Conservation (phyloP, 208 protist species). For the Acanthamoeba healyi region DNA sequence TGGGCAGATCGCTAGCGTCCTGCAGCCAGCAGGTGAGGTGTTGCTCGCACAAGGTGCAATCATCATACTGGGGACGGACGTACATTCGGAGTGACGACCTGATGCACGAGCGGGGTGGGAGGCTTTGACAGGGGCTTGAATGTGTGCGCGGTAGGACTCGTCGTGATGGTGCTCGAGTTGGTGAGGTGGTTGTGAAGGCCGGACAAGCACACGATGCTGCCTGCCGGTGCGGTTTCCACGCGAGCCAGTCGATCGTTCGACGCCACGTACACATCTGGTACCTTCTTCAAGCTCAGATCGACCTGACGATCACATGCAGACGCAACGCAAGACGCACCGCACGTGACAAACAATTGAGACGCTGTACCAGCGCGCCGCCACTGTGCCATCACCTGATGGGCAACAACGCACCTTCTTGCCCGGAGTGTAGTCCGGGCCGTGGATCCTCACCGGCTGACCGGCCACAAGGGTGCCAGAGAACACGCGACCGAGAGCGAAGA, state of each 20-base stretch:
- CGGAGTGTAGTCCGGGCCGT: constrained; percentile 98
- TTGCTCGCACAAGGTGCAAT: too few species aligned
- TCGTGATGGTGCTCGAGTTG: constrained; percentile 98
- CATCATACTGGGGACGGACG: too few species aligned
- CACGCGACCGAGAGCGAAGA: constrained; percentile 98
- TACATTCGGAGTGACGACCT: not conserved
- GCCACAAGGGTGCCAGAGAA: constrained; percentile 95
- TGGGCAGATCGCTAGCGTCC: not conserved
- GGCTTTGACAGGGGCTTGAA: not conserved
- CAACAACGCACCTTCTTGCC: constrained; percentile 94
- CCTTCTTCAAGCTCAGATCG: too few species aligned
- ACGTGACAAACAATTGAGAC: too few species aligned
- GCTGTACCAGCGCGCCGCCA: too few species aligned
- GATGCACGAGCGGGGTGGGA: not conserved
- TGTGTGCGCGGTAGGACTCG: not conserved
- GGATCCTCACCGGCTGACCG: constrained; percentile 98
- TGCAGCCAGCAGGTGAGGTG: not conserved
- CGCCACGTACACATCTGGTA: constrained; percentile 97
- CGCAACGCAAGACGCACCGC: too few species aligned
- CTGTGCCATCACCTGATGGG: constrained; percentile 83
- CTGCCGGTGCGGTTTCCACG: constrained; percentile 97
- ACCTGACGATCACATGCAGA: too few species aligned
- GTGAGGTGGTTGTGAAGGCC: constrained; percentile 99
- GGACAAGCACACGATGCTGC: constrained; percentile 98
- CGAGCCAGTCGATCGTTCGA: constrained; percentile 97